phyloP scores from a whole-genome alignment of 139 green algal genomes.

The Closterium sp. region DNA sequence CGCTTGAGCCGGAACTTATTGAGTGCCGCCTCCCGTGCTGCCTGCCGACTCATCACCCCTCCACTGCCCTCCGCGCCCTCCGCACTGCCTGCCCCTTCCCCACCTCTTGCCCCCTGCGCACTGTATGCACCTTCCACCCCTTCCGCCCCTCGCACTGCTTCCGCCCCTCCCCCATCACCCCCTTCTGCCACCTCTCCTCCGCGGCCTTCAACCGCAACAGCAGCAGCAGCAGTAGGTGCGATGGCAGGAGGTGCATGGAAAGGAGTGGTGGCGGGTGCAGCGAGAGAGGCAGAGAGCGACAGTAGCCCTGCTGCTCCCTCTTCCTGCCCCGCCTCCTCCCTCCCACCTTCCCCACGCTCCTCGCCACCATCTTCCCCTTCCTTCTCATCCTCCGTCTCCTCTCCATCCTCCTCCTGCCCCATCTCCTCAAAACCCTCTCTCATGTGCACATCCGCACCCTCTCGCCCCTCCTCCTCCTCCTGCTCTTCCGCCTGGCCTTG shows the following conservation, averaged over 20 bases:
- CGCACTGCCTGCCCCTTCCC: neutral
- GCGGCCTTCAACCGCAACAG: neutral
- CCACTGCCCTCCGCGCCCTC: neutral
- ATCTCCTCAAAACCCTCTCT: neutral
- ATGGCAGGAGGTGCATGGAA: neutral
- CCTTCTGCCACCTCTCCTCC: neutral
- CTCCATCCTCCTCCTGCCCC: neutral
- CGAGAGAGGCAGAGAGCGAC: neutral
- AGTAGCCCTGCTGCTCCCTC: neutral
- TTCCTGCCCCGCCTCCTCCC: neutral
- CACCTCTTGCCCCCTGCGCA: neutral
- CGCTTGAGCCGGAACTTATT: constrained; percentile 58
- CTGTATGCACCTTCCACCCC: too few relatives aligned
- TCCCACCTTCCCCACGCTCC: neutral
- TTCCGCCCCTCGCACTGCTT: neutral
- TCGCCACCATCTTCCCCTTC: neutral
- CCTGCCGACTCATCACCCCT: neutral
- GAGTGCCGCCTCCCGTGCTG: constrained; percentile 39
- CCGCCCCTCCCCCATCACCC: too few relatives aligned
- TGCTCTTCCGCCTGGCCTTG: neutral
- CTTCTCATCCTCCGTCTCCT: neutral
- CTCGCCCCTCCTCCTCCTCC: neutral
- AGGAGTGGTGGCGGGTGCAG: neutral
- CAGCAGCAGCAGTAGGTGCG: neutral
- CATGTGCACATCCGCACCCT: neutral